These are phyloP conservation scores for Aaosphaeria pasadenensis DNA, from an alignment of 2,329 filamentous ascomycete species.

Conservation along the genomic window DNA sequence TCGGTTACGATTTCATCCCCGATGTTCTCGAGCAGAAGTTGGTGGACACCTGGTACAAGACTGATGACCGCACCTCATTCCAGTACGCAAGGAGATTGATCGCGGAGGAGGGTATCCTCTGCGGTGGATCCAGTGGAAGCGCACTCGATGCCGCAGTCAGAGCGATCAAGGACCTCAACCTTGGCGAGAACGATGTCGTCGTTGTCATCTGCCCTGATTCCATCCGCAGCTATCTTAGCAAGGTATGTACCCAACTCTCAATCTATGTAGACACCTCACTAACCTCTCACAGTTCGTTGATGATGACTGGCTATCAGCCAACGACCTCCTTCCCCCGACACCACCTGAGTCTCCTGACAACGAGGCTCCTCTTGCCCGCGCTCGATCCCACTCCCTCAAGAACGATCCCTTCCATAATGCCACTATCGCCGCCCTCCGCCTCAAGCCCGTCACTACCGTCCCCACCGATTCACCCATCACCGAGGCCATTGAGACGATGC, in stretches of 20 bases:
- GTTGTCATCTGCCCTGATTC: slow-evolving; percentile 93
- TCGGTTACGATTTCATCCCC: slow-evolving; percentile 97
- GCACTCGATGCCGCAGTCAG: slow-evolving; percentile 80
- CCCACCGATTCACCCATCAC: slow-evolving; percentile 68
- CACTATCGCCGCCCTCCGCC: slow-evolving; percentile 76
- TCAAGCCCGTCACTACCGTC: slow-evolving; percentile 92
- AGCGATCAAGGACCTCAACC: slow-evolving; percentile 71
- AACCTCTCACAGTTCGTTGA: slow-evolving; percentile 69
- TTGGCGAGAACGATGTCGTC: slow-evolving; percentile 79
- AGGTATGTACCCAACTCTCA: slow-evolving; percentile 46
- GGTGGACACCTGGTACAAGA: slow-evolving; percentile 98
- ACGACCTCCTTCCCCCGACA: slow-evolving; percentile 75
- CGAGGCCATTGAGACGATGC: slow-evolving; percentile 95
- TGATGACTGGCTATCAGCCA: slow-evolving; percentile 97
- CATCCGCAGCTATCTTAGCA: slow-evolving; percentile 95
- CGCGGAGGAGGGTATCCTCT: slow-evolving; percentile 87
- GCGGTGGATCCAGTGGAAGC: slow-evolving; percentile 90
- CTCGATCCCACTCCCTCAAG: slow-evolving; percentile 38
- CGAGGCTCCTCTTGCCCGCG: slow-evolving; percentile 31
- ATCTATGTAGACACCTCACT: slow-evolving; percentile 5
- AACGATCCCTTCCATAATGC: slow-evolving; percentile 72
- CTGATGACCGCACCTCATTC: slow-evolving; percentile 88
- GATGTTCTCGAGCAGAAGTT: slow-evolving; percentile 79
- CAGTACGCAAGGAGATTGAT: slow-evolving; percentile 86
- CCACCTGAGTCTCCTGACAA: slow-evolving; percentile 42